Conservation (phyloP, 352 stramenopile genomes). For the Globisporangium megalacanthum region DNA sequence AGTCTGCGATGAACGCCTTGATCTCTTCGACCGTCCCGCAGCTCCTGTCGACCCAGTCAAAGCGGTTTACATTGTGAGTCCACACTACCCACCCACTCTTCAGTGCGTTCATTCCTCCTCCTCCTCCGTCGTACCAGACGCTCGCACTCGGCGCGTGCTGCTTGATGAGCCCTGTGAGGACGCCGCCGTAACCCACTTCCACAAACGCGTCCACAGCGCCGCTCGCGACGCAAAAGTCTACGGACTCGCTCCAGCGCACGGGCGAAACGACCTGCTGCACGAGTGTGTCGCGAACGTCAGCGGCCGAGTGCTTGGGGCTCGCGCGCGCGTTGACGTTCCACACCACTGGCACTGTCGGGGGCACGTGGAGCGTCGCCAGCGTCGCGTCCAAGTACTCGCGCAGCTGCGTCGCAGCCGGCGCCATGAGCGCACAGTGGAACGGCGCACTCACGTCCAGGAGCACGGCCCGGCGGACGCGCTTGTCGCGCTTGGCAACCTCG, state of each 20-base stretch:
- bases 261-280: slow-evolving; percentile 56
- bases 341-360: slow-evolving; percentile 56
- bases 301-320: slow-evolving; percentile 25
- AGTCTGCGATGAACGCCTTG: slow-evolving; percentile 28
- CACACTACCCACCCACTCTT: background rate
- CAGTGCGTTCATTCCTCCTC: background rate
- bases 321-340: slow-evolving; percentile 72
- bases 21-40: slow-evolving; percentile 60
- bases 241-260: slow-evolving; percentile 75
- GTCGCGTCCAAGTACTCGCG: slow-evolving; percentile 26
- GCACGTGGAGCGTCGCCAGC: slow-evolving; percentile 14
- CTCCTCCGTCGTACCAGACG: slow-evolving; percentile 16
- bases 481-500: slow-evolving; percentile 51
- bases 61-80: background rate
- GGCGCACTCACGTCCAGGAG: slow-evolving; percentile 76
- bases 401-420: slow-evolving; percentile 47
- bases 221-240: slow-evolving; percentile 63
- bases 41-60: slow-evolving; percentile 20
- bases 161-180: slow-evolving; percentile 71
- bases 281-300: slow-evolving; percentile 39
- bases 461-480: slow-evolving; percentile 66
- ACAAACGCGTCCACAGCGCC: slow-evolving; percentile 42
- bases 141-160: slow-evolving; percentile 43
- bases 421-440: slow-evolving; percentile 83
- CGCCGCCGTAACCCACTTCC: slow-evolving; percentile 62